A percentile compares a stretch with the other conserved stretches of the same genome.
These are phyloP conservation scores for Gynochthodes officinalis DNA, from an alignment of 257 asterid genomes.

Conservation along the genomic window DNA sequence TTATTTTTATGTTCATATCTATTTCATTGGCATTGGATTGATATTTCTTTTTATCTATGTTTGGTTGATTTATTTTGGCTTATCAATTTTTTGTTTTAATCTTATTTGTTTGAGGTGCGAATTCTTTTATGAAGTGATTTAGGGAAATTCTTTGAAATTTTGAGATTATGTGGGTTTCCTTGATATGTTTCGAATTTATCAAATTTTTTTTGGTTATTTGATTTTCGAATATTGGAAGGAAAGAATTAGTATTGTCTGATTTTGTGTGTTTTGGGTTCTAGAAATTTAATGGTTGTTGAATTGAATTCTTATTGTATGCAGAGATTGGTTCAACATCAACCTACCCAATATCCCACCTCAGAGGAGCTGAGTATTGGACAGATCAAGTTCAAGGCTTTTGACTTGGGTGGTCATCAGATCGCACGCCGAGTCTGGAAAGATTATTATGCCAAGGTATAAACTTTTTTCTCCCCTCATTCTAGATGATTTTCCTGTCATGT, in stretches of 20 bases:
- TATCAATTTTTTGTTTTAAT: background rate
- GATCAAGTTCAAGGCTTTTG: slow-evolving; percentile 90
- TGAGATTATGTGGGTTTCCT: background rate
- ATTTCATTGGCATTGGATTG: background rate
- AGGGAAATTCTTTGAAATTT: background rate
- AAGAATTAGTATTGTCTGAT: background rate
- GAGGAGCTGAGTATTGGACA: slow-evolving; percentile 92
- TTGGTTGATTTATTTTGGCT: background rate
- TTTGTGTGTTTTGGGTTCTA: background rate
- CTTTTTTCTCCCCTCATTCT: background rate
- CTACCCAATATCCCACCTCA: slow-evolving; percentile 83
- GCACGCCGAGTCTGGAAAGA: slow-evolving; percentile 96
- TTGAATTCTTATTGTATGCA: slow-evolving; percentile 27
- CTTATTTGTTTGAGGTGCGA: background rate
- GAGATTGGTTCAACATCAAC: slow-evolving; percentile 94
- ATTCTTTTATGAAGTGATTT: background rate
- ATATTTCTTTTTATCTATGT: background rate
- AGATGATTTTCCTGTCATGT: background rate
- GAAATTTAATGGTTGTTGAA: background rate
- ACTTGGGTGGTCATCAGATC: slow-evolving; percentile 92
- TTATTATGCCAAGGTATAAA: slow-evolving; percentile 76
- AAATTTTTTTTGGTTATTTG: background rate
- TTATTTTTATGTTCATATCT: background rate
- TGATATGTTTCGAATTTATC: background rate
- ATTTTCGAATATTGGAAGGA: too few relatives aligned